phyloP scores from a whole-genome alignment of 768 basidiomycete species.

The Mycena capillaripes region DNA sequence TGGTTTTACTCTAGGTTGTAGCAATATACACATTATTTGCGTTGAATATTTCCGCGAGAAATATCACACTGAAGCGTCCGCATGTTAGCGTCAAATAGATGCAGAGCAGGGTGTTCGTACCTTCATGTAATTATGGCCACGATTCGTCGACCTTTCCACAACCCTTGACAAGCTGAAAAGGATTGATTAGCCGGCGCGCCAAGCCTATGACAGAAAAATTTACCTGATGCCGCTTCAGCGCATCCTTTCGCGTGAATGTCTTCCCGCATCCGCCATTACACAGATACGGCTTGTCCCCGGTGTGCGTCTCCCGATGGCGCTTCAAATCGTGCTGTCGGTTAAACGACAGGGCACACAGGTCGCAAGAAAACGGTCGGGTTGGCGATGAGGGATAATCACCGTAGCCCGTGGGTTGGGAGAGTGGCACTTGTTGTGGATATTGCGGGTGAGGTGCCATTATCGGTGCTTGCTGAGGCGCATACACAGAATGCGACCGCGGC shows the following conservation, averaged over 20 bases:
- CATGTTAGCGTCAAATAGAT: background rate
- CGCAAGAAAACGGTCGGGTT: constrained; percentile 74
- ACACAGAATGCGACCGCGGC: constrained; percentile 57
- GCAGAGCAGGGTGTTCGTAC: background rate
- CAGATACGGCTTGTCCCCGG: constrained; percentile 86
- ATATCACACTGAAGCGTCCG: background rate
- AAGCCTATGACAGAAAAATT: constrained; percentile 39
- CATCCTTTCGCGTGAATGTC: constrained; percentile 90
- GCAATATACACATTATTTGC: constrained; percentile 36
- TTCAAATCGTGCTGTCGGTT: constrained; percentile 90
- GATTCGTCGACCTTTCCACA: constrained; percentile 80
- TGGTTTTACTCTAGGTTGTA: constrained; percentile 34
- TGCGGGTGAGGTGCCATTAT: constrained; percentile 39
- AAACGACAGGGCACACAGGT: constrained; percentile 85
- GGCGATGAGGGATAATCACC: constrained; percentile 72
- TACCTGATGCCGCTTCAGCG: constrained; percentile 89
- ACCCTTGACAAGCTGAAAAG: constrained; percentile 76
- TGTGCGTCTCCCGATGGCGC: constrained; percentile 87
- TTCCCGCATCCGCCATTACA: constrained; percentile 91
- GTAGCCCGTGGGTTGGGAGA: constrained; percentile 53
- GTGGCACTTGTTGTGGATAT: constrained; percentile 52
- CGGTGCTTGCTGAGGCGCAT: constrained; percentile 39
- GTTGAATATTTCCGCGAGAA: constrained; percentile 14
- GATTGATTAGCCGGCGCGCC: constrained; percentile 30
- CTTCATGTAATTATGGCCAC: constrained; percentile 46